These are phyloP conservation scores for Podospora pseudocomata DNA, from an alignment of 495 filamentous ascomycete species.

Conservation along the genomic window DNA sequence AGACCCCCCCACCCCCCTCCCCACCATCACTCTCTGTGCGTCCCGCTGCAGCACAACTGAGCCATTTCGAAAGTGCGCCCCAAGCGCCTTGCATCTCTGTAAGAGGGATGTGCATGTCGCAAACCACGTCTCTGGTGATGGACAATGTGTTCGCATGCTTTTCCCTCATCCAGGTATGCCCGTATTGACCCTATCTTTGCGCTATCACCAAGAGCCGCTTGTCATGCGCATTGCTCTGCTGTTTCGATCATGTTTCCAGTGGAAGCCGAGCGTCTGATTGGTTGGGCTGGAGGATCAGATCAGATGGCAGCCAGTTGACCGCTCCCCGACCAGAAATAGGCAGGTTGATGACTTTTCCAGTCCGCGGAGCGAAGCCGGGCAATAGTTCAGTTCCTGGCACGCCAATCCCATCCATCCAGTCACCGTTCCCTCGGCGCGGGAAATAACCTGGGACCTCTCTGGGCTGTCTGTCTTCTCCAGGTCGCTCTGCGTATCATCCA, in stretches of 20 bases:
- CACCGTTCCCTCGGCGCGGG: constrained; percentile 5
- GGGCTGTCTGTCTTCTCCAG: neutral
- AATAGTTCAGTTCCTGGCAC: constrained; percentile 1
- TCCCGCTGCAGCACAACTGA: neutral
- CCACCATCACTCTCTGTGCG: neutral
- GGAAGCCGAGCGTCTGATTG: too few relatives aligned
- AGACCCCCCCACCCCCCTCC: neutral
- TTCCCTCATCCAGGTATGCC: neutral
- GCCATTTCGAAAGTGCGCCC: neutral
- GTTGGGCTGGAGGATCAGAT: neutral
- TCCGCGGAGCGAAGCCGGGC: constrained; percentile 5
- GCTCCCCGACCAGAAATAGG: neutral
- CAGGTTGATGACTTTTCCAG: neutral
- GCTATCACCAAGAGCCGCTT: neutral
- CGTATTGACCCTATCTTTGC: neutral
- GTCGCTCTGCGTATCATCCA: constrained; percentile 16
- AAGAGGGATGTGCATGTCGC: neutral
- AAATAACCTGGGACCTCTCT: neutral
- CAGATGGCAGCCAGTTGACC: constrained; percentile 2
- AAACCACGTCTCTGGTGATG: neutral
- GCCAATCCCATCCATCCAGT: constrained; percentile 15
- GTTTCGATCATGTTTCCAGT: neutral
- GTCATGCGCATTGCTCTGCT: neutral
- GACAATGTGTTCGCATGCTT: neutral
- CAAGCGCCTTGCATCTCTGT: neutral